Evolutionary conservation across 352 stramenopile species (phyloP).

Genomic region (Phytophthora pisi): DNA sequence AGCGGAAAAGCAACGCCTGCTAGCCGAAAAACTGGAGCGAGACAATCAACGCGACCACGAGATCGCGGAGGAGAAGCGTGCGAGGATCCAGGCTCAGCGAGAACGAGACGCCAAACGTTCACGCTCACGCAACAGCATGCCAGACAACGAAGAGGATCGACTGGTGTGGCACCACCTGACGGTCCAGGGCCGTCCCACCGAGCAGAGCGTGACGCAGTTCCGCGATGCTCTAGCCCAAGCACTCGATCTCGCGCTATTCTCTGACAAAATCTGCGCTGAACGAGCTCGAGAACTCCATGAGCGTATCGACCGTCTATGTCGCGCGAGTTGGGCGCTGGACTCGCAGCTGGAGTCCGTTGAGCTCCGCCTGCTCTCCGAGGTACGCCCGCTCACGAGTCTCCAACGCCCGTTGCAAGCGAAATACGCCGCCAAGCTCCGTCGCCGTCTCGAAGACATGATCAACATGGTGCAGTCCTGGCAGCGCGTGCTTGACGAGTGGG

Average conservation of each 20-base stretch:
- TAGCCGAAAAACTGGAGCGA: constrained; percentile 13
- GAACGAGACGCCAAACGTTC: constrained; percentile 20
- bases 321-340: constrained; percentile 26
- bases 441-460: constrained; percentile 28
- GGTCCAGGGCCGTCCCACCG: constrained; percentile 11
- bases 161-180: constrained; percentile 36
- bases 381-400: constrained; percentile 12
- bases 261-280: constrained; percentile 27
- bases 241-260: constrained; percentile 20
- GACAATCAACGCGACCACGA: constrained; percentile 25
- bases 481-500: constrained; percentile 29
- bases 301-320: constrained; percentile 31
- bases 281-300: constrained; percentile 32
- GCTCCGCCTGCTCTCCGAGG: constrained; percentile 39
- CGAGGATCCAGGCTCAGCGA: constrained; percentile 14
- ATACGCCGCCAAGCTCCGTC: constrained; percentile 43
- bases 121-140: neutral
- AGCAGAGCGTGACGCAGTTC: constrained; percentile 17
- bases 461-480: constrained; percentile 35
- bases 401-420: constrained; percentile 44
- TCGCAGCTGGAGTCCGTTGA: constrained; percentile 43
- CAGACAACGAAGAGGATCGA: neutral
- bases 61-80: constrained; percentile 18
- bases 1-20: constrained; percentile 19
- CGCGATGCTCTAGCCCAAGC: constrained; percentile 19